Evolutionary conservation across 163 green algal species (phyloP).

Genomic region (Prototheca wickerhamii): DNA sequence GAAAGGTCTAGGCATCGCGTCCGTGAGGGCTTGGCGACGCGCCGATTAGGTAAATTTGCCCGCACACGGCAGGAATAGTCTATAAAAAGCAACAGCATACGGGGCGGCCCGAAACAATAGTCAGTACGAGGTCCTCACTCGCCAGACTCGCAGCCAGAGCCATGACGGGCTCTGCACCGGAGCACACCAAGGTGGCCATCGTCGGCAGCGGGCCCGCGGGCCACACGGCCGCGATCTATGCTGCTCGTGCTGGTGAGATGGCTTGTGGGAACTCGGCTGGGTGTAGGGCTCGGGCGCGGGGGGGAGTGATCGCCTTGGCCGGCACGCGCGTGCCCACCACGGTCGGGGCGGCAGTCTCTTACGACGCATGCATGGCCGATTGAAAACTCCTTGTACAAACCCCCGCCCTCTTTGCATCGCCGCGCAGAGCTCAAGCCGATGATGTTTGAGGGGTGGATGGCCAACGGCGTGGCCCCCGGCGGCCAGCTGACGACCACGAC

Average conservation of each 20-base stretch:
- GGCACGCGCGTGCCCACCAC: too few relatives aligned
- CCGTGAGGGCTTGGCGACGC: too few relatives aligned
- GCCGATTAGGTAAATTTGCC: background rate
- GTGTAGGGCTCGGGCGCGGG: too few relatives aligned
- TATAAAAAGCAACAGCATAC: too few relatives aligned
- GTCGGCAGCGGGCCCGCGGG: slow-evolving; percentile 70
- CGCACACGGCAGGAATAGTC: too few relatives aligned
- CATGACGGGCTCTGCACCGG: slow-evolving; percentile 15
- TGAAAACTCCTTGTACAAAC: background rate
- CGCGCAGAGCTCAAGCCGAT: slow-evolving; percentile 64
- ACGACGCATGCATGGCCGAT: background rate
- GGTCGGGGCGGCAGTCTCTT: background rate
- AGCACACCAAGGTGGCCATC: slow-evolving; percentile 33
- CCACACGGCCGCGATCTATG: slow-evolving; percentile 81
- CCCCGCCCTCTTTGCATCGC: background rate
- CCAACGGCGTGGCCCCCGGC: slow-evolving; percentile 76
- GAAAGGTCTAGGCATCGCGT: too few relatives aligned
- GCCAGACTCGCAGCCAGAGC: background rate
- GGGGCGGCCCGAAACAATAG: too few relatives aligned
- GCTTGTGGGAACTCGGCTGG: background rate
- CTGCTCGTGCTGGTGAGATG: slow-evolving; percentile 50
- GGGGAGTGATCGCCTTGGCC: background rate
- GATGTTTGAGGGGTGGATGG: slow-evolving; percentile 80
- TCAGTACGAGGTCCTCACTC: background rate
- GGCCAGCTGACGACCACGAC: slow-evolving; percentile 92